Evolutionary conservation across 208 protist species (phyloP), one percentile per base, ranked within the genome.

Genomic region (Naegleria lovaniensis): DNA sequence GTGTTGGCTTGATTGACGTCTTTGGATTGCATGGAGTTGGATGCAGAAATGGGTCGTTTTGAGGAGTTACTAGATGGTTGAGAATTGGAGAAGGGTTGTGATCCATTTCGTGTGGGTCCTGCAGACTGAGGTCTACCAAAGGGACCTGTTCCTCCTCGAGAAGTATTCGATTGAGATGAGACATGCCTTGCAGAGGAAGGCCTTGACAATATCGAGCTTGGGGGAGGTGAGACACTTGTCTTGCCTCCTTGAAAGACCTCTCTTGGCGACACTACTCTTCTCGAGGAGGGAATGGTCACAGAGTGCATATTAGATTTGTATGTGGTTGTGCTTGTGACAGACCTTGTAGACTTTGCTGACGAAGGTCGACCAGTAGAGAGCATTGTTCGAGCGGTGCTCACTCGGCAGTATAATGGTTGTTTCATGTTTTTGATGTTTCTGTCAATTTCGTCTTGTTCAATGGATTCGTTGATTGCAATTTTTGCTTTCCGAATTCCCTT

Each of bases 401-500:
- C 43, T 48, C 43, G 1, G 43, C 43, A 48, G 7, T 1, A 48
- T 9, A 48, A 7, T 48, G 43, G 43, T 48, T 48, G 43, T 7
- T 48, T 48, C 43, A 48, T 48, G 43, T 48, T 48, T 48, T 7
- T 48, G 43, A 48, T 48, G 43, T 48, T 48, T 48, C 43, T 48
- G 13, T 67, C 55, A 67, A 67, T 67, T 67, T 67, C 55, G 22
- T 67, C 55, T 29, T 67, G 55, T 67, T 67, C 55, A 55, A 92
- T 76, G 33, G 91, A 90, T 58, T 91, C 55, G 41, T 92, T 83
- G n/a, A 92, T 92, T 3, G 91, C 90, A 87, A 90, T 90, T 58
- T 92, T 91, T n/a, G 88, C 86, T 91, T 92, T 92, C 41, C 91
- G 19, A 33, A 92, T 90, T 36, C 91, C 91, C 36, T 75, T 89